Conservation (phyloP, 805 yeast genomes). For the Candida corydali region DNA sequence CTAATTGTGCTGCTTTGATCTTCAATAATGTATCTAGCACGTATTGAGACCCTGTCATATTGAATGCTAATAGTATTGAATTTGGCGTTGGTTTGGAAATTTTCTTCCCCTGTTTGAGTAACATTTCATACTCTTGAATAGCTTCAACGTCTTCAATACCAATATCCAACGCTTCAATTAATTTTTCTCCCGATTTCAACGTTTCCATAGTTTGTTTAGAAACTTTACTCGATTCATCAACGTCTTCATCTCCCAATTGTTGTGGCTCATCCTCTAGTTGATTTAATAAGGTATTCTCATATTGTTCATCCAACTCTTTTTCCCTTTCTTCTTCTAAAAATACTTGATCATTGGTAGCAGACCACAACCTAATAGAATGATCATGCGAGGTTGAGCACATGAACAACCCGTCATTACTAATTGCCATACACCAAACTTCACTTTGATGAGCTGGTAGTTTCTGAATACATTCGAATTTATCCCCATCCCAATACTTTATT, state of each 20-base stretch:
- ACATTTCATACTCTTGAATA: conserved; percentile 44
- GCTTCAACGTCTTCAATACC: conserved; percentile 69
- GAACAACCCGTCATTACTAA: conserved; percentile 65
- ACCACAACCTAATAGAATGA: conserved; percentile 91
- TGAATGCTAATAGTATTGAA: conserved; percentile 70
- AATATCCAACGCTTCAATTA: conserved; percentile 87
- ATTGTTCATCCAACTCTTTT: conserved; percentile 87
- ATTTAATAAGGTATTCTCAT: conserved; percentile 74
- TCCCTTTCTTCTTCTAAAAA: conserved; percentile 96
- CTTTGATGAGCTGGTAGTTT: conserved; percentile 78
- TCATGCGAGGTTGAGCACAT: conserved; percentile 88
- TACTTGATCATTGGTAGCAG: conserved; percentile 90
- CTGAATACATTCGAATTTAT: conserved; percentile 91
- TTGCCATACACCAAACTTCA: conserved; percentile 91
- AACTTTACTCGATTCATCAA: conserved; percentile 60
- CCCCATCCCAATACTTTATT: conserved; percentile 98
- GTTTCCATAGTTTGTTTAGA: conserved; percentile 85
- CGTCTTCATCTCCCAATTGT: conserved; percentile 37
- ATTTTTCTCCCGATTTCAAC: conserved; percentile 87
- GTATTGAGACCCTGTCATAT: conserved; percentile 69
- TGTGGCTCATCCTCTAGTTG: conserved; percentile 56
- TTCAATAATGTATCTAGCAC: conserved; percentile 67
- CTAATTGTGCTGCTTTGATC: conserved; percentile 80
- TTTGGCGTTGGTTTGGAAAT: conserved; percentile 54
- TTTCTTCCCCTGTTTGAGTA: conserved; percentile 34